Evolutionary conservation across 495 filamentous ascomycete species (phyloP).

Genomic region (Terfezia boudieri): DNA sequence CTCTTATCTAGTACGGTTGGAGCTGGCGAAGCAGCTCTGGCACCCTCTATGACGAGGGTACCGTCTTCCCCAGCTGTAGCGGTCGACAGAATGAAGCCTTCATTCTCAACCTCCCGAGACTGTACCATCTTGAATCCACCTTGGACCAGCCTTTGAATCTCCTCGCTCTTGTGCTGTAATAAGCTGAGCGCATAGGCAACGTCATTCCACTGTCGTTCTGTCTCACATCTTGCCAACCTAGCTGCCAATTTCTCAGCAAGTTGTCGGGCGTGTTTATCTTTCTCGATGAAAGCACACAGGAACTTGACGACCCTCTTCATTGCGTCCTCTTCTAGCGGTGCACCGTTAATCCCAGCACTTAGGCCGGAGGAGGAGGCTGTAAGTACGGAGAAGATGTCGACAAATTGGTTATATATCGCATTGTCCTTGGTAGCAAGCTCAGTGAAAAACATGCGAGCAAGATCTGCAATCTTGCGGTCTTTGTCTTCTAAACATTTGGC

Average conservation of each 20-base stretch:
- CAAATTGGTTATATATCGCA: slow-evolving; percentile 97
- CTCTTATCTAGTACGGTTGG: no score
- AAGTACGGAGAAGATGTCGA: slow-evolving; percentile 92
- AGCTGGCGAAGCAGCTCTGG: no score
- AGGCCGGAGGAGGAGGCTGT: slow-evolving; percentile 35
- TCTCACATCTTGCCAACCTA: slow-evolving; percentile 65
- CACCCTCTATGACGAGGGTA: no score
- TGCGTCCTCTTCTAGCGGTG: slow-evolving; percentile 57
- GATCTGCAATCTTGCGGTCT: slow-evolving; percentile 78
- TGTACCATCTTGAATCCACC: slow-evolving; percentile 76
- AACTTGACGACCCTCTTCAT: slow-evolving; percentile 77
- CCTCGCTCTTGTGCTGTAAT: slow-evolving; percentile 92
- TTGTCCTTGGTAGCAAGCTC: slow-evolving; percentile 96
- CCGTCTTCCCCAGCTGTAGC: no score
- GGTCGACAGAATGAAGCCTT: no score
- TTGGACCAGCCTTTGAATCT: slow-evolving; percentile 61
- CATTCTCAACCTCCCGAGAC: slow-evolving; percentile 9
- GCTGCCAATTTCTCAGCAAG: slow-evolving; percentile 83
- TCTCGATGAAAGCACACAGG: slow-evolving; percentile 85
- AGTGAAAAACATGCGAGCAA: slow-evolving; percentile 95
- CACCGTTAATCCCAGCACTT: slow-evolving; percentile 2
- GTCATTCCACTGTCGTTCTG: slow-evolving; percentile 89
- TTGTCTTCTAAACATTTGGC: slow-evolving; percentile 92
- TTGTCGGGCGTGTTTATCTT: slow-evolving; percentile 98
- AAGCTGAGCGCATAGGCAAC: slow-evolving; percentile 76